Conservation (phyloP, 2,329 filamentous ascomycete species). For the Paecilomyces sp. region DNA sequence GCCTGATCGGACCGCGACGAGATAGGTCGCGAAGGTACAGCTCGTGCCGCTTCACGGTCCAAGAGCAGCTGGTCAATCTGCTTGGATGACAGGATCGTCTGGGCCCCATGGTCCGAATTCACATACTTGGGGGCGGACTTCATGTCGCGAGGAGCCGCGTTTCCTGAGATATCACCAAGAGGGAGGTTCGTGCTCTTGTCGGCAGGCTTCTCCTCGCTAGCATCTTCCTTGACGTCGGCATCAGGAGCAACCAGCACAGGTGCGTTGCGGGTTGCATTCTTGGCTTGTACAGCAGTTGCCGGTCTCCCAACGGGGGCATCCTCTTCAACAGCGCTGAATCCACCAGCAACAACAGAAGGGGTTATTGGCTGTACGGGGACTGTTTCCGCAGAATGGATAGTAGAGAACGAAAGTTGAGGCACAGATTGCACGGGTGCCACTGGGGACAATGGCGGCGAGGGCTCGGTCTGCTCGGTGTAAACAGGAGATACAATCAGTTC, state of each 20-base stretch:
- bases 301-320: conserved; percentile 11
- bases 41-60: conserved; percentile 38
- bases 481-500: conserved; percentile 22
- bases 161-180: conserved; percentile 59
- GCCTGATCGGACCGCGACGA: conserved; percentile 20
- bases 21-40: conserved; percentile 18
- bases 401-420: conserved; percentile 30
- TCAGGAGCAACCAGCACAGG: conserved; percentile 17
- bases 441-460: conserved; percentile 12
- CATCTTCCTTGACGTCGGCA: conserved; percentile 52
- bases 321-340: conserved; percentile 16
- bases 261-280: conserved; percentile 2
- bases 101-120: conserved; percentile 65
- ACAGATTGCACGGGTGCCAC: conserved; percentile 19
- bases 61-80: conserved; percentile 71
- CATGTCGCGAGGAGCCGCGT: conserved; percentile 32
- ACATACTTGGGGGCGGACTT: conserved; percentile 20
- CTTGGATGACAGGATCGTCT: conserved; percentile 76
- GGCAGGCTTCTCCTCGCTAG: conserved; percentile 24
- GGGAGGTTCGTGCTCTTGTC: conserved; percentile 34
- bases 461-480: conserved; percentile 19
- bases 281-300: conserved; percentile 11
- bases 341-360: conserved; percentile 8
- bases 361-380: conserved; percentile 37
- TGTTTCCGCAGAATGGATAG: conserved; percentile 39